Base-by-base conservation (phyloP, 1,284 basidiomycete genomes). In the Rhodotorula sp. region DNA sequence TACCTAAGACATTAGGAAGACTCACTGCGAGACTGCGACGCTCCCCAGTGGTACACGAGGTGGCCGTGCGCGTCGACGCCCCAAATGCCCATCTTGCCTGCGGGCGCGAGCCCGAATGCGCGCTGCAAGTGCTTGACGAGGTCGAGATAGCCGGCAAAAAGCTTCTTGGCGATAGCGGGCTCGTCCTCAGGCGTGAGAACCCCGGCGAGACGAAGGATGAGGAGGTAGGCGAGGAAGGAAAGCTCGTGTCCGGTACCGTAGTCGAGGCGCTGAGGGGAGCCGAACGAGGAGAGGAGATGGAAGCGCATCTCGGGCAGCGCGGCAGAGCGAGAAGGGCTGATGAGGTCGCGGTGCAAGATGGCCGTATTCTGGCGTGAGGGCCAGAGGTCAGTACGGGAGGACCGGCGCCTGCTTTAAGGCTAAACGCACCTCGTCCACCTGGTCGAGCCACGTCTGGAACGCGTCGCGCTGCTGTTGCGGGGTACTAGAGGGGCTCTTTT, bases 201-300 rank as follows among this genome's bases (percentile, higher is more conserved):
- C 2, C 80, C 79, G 73, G 56, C 70, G 67, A 66, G 74, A 45
- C 73, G 78, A 63, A 92, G 84, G 74, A 86, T 87, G 27, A 90
- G 86, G 34, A 97, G 85, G 72, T 91, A 90, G 23, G 93, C 82
- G 12, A 87, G 87, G 79, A 96, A 97, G 0, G 91, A 89, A 0
- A 91, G 86, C 83, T 99, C 96, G 80, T 99, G 96, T 0, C 97
- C 97, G 2, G 93, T 95, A 1, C 96, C 97, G 80, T 98, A 99
- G 83, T 99, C 96, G 82, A 99, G 89, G 60, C 96, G 88, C 4
- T 87, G 86, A 76, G 93, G 92, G 16, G 92, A 95, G 17, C 96
- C 96, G 80, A 98, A 98, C 0, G 93, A 89, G 25, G 89, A 88
- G 48, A 91, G 79, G 60, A 99, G 82, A 78, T 97, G 93, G 4